Base-by-base conservation (phyloP, 1,284 basidiomycete genomes). In the Baeospora myosura region DNA sequence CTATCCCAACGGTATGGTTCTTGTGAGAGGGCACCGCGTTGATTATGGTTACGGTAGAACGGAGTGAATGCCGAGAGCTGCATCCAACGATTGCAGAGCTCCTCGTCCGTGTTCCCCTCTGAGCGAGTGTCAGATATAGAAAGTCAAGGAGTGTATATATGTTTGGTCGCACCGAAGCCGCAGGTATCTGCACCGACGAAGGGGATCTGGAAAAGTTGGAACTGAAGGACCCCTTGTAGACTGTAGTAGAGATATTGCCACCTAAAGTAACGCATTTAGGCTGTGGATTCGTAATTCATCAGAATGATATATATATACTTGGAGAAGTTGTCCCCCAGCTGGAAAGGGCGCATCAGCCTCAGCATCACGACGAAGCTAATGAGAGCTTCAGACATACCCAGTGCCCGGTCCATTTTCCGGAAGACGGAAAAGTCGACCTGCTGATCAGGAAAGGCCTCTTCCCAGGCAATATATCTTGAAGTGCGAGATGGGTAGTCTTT, bases 21-120 rank as follows among this genome's bases (percentile, higher is more conserved):
- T 55, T 86, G 84, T 7, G 74, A 63, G 21, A 83, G 67, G 5
- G 79, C 78, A 17, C 73, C 74, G 39, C 63, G 63, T 28, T 64
- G 58, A 47, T 87, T 86, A 53, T 86, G 83, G 51, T 85, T 84
- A 26, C 81, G 65, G 51, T 75, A 84, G 61, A 85, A 84, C 3
- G 82, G 82, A n/a, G 71, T 68, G 55, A 87, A 85, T 0, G 86
- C 85, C 1, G 80, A 70, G 8, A 89, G 68, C 53, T 81, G 76
- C 80, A 85, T 86, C 87, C 87, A 90, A 17, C 87, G 73, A 46
- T 80, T 82, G 58, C 85, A 87, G 5, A 91, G 69, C 56, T 88
- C 83, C 57, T 91, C 88, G 52, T 86, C 76, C 0, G 81, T 79
- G 58, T 90, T 88, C 0, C 68, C 74, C 47, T 71, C 76, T 76